Evolutionary conservation across 2,329 filamentous ascomycete genomes (phyloP).

Genomic region (Apiospora kogelbergensis): DNA sequence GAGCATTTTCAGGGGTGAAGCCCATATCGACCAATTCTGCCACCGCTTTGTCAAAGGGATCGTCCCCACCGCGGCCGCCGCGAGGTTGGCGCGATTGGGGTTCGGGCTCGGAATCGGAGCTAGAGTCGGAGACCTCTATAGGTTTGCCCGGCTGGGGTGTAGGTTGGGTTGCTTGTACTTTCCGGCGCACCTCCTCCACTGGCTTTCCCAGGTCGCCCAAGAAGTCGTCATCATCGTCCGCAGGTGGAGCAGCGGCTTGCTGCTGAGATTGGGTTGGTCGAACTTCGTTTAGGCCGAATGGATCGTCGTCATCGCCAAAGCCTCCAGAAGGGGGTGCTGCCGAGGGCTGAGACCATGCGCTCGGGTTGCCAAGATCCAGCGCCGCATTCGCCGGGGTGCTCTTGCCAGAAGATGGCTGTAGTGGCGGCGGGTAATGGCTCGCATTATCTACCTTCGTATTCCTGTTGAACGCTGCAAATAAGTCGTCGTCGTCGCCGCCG

Average conservation of each 20-base stretch:
- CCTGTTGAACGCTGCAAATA: constrained; percentile 67
- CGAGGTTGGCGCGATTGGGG: constrained; percentile 16
- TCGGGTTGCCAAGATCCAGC: constrained; percentile 54
- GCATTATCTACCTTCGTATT: constrained; percentile 67
- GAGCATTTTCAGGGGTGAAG: constrained; percentile 83
- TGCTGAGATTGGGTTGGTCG: constrained; percentile 40
- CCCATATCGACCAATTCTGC: constrained; percentile 94
- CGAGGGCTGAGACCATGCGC: constrained; percentile 48
- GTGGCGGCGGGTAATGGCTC: constrained; percentile 62
- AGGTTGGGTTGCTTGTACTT: constrained; percentile 39
- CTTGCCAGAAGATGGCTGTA: constrained; percentile 38
- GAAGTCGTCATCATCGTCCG: constrained; percentile 63
- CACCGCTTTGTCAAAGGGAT: constrained; percentile 76
- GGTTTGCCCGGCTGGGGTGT: constrained; percentile 54
- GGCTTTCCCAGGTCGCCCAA: constrained; percentile 64
- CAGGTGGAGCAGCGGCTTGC: constrained; percentile 11
- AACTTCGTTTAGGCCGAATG: constrained; percentile 76
- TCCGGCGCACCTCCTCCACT: constrained; percentile 61
- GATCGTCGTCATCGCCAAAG: constrained; percentile 64
- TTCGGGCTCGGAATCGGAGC: constrained; percentile 45
- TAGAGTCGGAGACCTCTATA: constrained; percentile 51
- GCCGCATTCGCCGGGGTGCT: constrained; percentile 46
- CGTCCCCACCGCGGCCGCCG: constrained; percentile 32
- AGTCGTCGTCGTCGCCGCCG: constrained; percentile 57
- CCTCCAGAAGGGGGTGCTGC: constrained; percentile 29